phyloP scores from a whole-genome alignment of 306 rosid genomes.

The Trifolium pratense region DNA sequence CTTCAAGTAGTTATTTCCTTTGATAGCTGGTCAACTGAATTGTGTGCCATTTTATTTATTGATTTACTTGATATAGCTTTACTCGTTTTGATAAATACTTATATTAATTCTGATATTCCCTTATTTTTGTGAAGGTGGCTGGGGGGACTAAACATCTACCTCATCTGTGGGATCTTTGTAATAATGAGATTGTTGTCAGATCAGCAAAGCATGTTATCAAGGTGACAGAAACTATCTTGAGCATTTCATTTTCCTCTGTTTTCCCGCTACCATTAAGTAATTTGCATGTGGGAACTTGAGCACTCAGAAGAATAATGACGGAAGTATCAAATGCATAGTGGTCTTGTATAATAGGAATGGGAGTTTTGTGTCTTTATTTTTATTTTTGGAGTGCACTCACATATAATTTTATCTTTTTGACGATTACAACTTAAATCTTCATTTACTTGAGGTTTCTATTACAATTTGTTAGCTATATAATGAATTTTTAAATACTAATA shows the following conservation, averaged over 20 bases:
- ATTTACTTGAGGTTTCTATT: not conserved
- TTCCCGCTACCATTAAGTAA: not conserved
- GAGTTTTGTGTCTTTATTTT: not conserved
- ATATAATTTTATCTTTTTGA: not conserved
- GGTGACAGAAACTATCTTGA: constrained; percentile 56
- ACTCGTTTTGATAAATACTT: constrained; percentile 16
- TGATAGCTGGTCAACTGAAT: constrained; percentile 27
- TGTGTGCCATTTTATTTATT: constrained; percentile 6
- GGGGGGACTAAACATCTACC: constrained; percentile 91
- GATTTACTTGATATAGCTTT: constrained; percentile 6
- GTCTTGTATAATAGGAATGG: not conserved
- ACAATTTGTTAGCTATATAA: not conserved
- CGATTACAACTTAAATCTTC: not conserved
- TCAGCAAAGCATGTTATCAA: constrained; percentile 94
- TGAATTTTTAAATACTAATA: constrained; percentile 1
- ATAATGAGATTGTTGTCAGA: constrained; percentile 90
- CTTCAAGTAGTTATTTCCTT: constrained; percentile 24
- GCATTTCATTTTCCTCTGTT: constrained; percentile 5
- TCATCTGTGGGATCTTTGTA: constrained; percentile 94
- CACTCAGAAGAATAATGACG: not conserved
- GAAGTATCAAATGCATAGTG: not conserved
- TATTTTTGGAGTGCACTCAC: not conserved
- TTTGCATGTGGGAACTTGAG: constrained; percentile 9
- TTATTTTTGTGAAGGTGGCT: constrained; percentile 70
- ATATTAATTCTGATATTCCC: constrained; percentile 40